These are phyloP conservation scores for Physaria fendleri DNA, from an alignment of 345 rosid species.

Conservation along the genomic window DNA sequence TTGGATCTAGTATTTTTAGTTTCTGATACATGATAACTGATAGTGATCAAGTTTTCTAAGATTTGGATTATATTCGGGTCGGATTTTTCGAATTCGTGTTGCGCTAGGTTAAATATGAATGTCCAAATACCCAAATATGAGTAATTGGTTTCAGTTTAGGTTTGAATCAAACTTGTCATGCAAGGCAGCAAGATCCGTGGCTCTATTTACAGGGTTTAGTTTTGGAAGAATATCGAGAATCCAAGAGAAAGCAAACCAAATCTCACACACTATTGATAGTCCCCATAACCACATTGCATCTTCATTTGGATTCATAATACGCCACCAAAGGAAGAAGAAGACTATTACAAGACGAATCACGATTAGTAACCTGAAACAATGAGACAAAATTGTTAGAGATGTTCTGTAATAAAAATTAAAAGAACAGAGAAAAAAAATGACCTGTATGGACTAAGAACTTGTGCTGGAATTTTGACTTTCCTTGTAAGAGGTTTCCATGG, in stretches of 20 bases:
- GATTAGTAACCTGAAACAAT: slow-evolving; percentile 38
- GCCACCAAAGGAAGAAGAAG: slow-evolving; percentile 61
- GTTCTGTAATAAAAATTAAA: neutral
- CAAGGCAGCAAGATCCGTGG: slow-evolving; percentile 72
- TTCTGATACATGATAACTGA: too few species aligned
- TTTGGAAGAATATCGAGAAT: slow-evolving; percentile 74
- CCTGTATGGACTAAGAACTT: slow-evolving; percentile 88
- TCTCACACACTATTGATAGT: slow-evolving; percentile 66
- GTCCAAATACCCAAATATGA: too few species aligned
- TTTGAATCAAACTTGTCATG: slow-evolving; percentile 79
- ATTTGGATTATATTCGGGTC: too few species aligned
- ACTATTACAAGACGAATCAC: slow-evolving; percentile 44
- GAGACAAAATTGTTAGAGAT: neutral
- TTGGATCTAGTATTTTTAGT: too few species aligned
- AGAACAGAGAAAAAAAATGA: neutral
- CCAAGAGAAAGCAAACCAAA: slow-evolving; percentile 98
- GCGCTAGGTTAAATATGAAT: too few species aligned
- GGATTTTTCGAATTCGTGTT: too few species aligned
- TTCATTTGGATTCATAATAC: slow-evolving; percentile 62
- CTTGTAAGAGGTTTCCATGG: slow-evolving; percentile 96
- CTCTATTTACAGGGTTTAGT: slow-evolving; percentile 76
- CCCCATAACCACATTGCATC: slow-evolving; percentile 95
- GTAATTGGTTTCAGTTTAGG: too few species aligned
- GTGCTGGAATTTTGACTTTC: slow-evolving; percentile 57
- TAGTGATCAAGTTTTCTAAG: too few species aligned